Base-by-base conservation (phyloP, 352 stramenopile genomes). In the Pythium plurisporium region DNA sequence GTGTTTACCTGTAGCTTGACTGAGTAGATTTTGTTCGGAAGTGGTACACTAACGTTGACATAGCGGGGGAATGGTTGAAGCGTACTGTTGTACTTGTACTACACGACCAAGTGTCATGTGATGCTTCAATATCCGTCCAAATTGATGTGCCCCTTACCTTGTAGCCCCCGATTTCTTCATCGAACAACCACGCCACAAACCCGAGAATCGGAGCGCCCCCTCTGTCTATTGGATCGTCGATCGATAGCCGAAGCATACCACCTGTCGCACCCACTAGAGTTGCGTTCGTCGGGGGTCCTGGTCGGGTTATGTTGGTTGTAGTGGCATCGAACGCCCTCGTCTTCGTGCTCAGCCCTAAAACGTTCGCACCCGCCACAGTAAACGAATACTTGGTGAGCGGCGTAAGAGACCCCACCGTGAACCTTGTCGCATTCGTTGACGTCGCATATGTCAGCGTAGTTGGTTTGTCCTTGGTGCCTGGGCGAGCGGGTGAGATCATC, bases 301-400 rank as follows among this genome's bases (percentile, higher is more conserved):
- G 79, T 5, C 20, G 26, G 2, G 76, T 87, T 12, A 60, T 51
- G 30, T 74, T 77, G 1, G 58, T 84, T 3, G 79, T 89, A 4
- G 29, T 62, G 40, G 59, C 26, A 5, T 46, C 10, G 22, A 66
- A 33, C 14, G 30, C 9, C 15, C n/a, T 5, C 12, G 70, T 63
- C 31, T 69, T 34, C 0, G n/a, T 14, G 7, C 79, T 66, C 17
- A 40, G 44, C 2, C 76, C 74, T 10, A 77, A 52, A 0, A 8
- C 4, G 43, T 89, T 89, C 7, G 73, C 54, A 2, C 76, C 76
- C 41, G 62, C 62, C 38, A 87, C 63, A 1, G 36, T 62, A 30
- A 84, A 69, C 1, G 10, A 51, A 41, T 84, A 85, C 11, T 4
- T 59, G 0, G 62, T 79, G 4, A 72, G 37, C 0, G 43, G 46